Conservation (phyloP, 495 filamentous ascomycete species). For the Penicillium subrubescens region DNA sequence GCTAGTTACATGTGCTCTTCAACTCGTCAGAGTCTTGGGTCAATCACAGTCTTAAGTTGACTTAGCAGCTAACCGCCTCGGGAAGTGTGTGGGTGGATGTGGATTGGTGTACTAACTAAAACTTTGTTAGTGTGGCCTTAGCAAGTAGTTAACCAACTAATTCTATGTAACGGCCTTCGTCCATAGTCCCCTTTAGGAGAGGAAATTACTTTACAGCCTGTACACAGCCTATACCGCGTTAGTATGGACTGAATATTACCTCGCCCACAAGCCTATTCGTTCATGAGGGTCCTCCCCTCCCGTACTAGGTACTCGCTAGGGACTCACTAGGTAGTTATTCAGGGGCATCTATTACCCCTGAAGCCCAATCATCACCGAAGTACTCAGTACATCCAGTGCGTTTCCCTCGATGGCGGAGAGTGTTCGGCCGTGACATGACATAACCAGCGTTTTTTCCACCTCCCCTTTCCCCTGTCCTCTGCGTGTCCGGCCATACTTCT, state of each 20-base stretch:
- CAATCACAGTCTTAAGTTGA: too few relatives aligned
- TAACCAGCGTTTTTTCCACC: slow-evolving; percentile 16
- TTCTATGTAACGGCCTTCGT: neutral
- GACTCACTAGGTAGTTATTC: too few relatives aligned
- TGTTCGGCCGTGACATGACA: slow-evolving; percentile 19
- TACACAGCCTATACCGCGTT: neutral
- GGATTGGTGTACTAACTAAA: neutral
- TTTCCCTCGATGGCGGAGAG: neutral
- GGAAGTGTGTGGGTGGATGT: neutral
- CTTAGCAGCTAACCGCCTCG: neutral
- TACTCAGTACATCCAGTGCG: slow-evolving; percentile 1
- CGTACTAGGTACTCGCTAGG: neutral
- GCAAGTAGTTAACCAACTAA: neutral
- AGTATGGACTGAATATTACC: neutral
- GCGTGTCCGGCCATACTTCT: slow-evolving; percentile 11
- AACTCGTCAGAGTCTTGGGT: neutral
- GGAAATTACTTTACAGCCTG: neutral
- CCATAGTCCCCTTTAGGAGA: neutral
- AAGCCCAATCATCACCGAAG: neutral
- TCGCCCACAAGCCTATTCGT: neutral
- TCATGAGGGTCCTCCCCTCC: neutral
- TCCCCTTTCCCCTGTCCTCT: slow-evolving; percentile 19
- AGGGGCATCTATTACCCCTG: slow-evolving; percentile 3
- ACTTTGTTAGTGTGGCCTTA: neutral
- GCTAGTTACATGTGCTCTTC: slow-evolving; percentile 12